These are phyloP conservation scores for Solanum gracilifrons DNA, from an alignment of 257 asterid genomes.

Conservation along the genomic window DNA sequence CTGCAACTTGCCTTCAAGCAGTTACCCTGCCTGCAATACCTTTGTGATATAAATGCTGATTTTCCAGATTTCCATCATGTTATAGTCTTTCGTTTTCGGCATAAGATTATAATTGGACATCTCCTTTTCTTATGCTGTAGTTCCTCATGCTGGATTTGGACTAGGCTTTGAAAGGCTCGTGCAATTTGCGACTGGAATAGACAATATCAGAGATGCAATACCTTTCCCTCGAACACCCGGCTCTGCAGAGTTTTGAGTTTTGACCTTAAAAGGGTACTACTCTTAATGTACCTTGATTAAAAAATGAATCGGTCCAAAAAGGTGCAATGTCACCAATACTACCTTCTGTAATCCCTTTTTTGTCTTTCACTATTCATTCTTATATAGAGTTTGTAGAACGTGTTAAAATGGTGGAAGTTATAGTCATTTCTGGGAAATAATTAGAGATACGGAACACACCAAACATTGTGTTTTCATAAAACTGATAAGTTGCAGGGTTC, in stretches of 20 bases:
- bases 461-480: neutral
- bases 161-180: slow-evolving; percentile 96
- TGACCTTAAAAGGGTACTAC: neutral
- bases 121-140: slow-evolving; percentile 22
- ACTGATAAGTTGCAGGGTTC: neutral
- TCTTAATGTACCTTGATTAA: neutral
- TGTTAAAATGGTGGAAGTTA: neutral
- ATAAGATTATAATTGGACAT: neutral
- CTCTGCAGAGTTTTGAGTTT: slow-evolving; percentile 74
- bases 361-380: neutral
- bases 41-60: neutral
- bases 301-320: neutral
- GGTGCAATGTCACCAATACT: neutral
- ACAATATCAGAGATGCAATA: slow-evolving; percentile 83
- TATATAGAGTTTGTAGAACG: neutral
- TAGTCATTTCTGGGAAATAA: neutral
- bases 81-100: neutral
- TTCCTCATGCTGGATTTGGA: slow-evolving; percentile 97
- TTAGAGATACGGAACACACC: neutral
- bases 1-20: neutral
- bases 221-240: slow-evolving; percentile 96
- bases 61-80: neutral
- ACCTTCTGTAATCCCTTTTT: neutral
- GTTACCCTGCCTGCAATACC: neutral
- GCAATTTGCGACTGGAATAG: slow-evolving; percentile 89